Conservation (phyloP, 306 rosid species). For the Lathyrus oleraceus region DNA sequence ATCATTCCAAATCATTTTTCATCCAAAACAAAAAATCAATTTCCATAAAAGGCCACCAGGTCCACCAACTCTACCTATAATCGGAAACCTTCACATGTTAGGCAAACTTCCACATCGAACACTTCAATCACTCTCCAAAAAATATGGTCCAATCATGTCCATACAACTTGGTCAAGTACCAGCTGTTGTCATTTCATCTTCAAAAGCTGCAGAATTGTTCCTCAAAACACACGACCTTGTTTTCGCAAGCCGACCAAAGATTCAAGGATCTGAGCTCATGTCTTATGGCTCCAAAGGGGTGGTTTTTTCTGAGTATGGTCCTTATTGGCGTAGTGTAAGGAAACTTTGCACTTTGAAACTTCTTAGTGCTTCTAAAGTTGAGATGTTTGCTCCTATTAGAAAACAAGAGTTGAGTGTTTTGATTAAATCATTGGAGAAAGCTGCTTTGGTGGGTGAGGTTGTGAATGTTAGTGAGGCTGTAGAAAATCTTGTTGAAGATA, state of each 20-base stretch:
- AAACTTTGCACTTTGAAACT: constrained; percentile 35
- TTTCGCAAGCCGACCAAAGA: not conserved
- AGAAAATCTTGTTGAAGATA: not conserved
- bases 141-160: constrained; percentile 1
- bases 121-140: not conserved
- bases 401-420: not conserved
- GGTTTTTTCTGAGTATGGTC: not conserved
- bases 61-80: not conserved
- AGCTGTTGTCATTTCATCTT: not conserved
- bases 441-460: not conserved
- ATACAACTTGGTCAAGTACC: not conserved
- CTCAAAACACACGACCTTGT: not conserved
- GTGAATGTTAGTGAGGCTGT: not conserved
- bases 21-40: not conserved
- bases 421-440: constrained; percentile 6
- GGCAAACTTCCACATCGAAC: not conserved
- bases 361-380: constrained; percentile 26
- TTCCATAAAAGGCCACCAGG: not conserved
- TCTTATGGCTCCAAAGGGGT: not conserved
- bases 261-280: not conserved
- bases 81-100: not conserved
- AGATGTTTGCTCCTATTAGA: constrained; percentile 23
- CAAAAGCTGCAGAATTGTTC: not conserved
- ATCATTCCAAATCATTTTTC: not conserved
- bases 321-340: constrained; percentile 24